Evolutionary conservation across 805 yeast genomes (phyloP).

Genomic region (Schizosaccharomyces japonicus): DNA sequence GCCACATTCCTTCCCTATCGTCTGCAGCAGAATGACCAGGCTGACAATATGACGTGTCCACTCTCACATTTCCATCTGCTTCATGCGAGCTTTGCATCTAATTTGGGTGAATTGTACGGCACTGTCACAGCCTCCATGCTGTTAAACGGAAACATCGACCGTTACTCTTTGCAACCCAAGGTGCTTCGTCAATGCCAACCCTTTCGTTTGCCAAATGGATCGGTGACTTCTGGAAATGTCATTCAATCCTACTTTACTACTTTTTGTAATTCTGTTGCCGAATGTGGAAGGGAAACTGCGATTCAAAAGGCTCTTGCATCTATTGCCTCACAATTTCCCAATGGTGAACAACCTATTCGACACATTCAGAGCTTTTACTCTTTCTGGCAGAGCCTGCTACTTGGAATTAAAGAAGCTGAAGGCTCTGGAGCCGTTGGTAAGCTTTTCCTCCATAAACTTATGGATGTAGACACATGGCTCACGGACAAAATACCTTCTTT

Average conservation of each 20-base stretch:
- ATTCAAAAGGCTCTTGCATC: slow-evolving; percentile 9
- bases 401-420: slow-evolving; percentile 10
- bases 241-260: not conserved
- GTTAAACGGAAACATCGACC: not conserved
- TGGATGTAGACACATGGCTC: no score
- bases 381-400: slow-evolving; percentile 15
- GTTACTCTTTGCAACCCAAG: not conserved
- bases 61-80: not conserved
- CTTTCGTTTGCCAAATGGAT: not conserved
- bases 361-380: slow-evolving; percentile 13
- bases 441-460: slow-evolving; percentile 6
- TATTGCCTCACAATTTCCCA: slow-evolving; percentile 13
- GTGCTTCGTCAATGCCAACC: slow-evolving; percentile 13
- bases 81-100: not conserved
- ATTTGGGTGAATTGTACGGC: not conserved
- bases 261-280: not conserved
- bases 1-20: slow-evolving; percentile 1
- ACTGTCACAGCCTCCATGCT: not conserved
- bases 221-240: not conserved
- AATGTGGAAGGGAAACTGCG: slow-evolving; percentile 11
- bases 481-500: no score
- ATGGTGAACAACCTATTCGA: slow-evolving; percentile 12
- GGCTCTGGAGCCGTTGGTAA: slow-evolving; percentile 8
- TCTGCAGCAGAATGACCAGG: no score
- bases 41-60: no score